Evolutionary conservation across 116 monocot species (phyloP), one percentile per base, ranked within the genome.

Genomic region (Iris pallida): DNA sequence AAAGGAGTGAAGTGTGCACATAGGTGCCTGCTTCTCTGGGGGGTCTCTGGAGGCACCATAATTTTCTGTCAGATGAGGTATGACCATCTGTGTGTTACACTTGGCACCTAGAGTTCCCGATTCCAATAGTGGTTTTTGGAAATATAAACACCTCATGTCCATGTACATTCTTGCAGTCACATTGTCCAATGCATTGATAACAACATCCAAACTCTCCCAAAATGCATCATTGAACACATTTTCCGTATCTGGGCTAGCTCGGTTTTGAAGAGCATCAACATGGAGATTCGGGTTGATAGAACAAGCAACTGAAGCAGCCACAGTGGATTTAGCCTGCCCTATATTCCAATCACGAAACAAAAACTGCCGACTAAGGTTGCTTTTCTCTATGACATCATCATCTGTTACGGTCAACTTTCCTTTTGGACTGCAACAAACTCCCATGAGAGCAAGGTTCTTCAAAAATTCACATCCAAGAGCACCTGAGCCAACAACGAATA

Each of bases 331-430:
- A 47, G 64, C 64, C 46, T 64, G 64, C 46, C 64, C 64, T 18
- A 64, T 64, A 47, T 64, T 64, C 64, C 64, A 64, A 13, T 64
- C 64, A 64, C 64, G 64, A 15, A 64, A 64, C 30, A 64, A 47
- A 47, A 64, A 64, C 47, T 64, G 64, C 18, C 64, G 64, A 19
- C 64, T 64, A 13, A 64, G 64, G 16, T 64, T 64, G 40, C 64
- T 64, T 47, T 64, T 64, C 17, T 64, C 64, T 46, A 64, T 64
- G 64, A 64, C 64, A 64, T 64, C 64, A 64, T 64, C 64, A 64
- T 64, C 64, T 8, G 64, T 64, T 64, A 64, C 17, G 12, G 64
- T 64, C 7, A 64, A 13, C 47, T 47, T 64, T 11, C 64, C 64
- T 3, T 64, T 64, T 16, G 5, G 47, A 44, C 64, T 64, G 64